Conservation (phyloP, 805 yeast genomes). For the Ogataea angusta region DNA sequence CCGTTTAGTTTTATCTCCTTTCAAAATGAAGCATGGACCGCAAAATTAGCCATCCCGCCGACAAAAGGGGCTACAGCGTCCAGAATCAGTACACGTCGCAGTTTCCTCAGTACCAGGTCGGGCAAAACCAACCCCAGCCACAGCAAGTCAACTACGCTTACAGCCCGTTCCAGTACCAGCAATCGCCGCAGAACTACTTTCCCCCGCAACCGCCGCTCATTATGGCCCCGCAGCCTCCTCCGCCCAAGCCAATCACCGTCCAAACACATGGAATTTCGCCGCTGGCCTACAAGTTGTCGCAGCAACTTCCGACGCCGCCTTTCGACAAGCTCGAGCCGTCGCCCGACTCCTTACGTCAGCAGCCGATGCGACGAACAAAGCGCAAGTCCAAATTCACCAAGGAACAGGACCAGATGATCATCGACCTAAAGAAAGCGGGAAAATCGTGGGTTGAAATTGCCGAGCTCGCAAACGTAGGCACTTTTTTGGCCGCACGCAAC, state of each 20-base stretch:
- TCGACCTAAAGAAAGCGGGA: slow-evolving; percentile 58
- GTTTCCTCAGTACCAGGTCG: neutral
- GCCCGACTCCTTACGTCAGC: slow-evolving; percentile 19
- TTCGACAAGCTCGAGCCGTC: slow-evolving; percentile 24
- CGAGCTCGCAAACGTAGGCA: slow-evolving; percentile 57
- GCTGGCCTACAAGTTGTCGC: slow-evolving; percentile 26
- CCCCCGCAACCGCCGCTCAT: slow-evolving; percentile 4
- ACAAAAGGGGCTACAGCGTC: neutral
- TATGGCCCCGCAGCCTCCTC: slow-evolving; percentile 7
- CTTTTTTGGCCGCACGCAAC: slow-evolving; percentile 70
- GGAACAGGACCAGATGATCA: slow-evolving; percentile 65
- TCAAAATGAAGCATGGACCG: slow-evolving; percentile 5
- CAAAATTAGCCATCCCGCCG: neutral
- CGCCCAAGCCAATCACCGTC: slow-evolving; percentile 3
- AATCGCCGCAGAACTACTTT: neutral
- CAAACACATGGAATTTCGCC: slow-evolving; percentile 18
- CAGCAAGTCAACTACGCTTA: neutral
- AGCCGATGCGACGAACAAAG: slow-evolving; percentile 44
- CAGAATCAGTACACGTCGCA: neutral
- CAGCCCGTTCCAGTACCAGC: neutral
- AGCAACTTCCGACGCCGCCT: slow-evolving; percentile 28
- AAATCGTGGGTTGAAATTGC: slow-evolving; percentile 75
- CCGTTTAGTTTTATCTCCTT: neutral
- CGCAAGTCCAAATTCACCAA: slow-evolving; percentile 67
- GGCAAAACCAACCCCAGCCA: neutral